These are phyloP conservation scores for Phytophthora palmivora DNA, from an alignment of 352 stramenopile species.

Conservation along the genomic window DNA sequence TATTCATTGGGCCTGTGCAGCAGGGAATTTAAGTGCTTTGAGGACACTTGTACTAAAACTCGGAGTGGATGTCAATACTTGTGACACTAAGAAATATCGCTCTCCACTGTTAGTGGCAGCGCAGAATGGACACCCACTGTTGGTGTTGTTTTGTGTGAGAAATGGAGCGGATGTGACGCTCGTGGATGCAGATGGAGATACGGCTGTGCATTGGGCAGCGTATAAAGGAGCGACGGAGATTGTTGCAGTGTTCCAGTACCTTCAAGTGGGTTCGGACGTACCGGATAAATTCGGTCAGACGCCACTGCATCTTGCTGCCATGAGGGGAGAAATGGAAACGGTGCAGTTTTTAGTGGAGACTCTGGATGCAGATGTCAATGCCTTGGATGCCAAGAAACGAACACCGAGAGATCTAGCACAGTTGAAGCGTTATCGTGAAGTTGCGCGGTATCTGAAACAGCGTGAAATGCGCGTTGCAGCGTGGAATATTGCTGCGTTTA, in stretches of 20 bases:
- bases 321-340: slow-evolving; percentile 70
- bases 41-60: slow-evolving; percentile 65
- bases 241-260: slow-evolving; percentile 84
- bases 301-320: slow-evolving; percentile 84
- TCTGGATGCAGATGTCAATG: slow-evolving; percentile 65
- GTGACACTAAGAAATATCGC: slow-evolving; percentile 72
- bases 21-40: slow-evolving; percentile 73
- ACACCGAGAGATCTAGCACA: slow-evolving; percentile 71
- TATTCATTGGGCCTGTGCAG: slow-evolving; percentile 86
- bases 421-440: slow-evolving; percentile 60
- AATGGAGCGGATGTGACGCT: slow-evolving; percentile 73
- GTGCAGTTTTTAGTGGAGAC: slow-evolving; percentile 87
- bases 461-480: slow-evolving; percentile 30
- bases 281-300: slow-evolving; percentile 81
- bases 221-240: slow-evolving; percentile 89
- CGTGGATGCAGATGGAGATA: slow-evolving; percentile 75
- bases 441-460: slow-evolving; percentile 61
- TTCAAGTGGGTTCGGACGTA: slow-evolving; percentile 67
- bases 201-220: slow-evolving; percentile 85
- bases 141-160: slow-evolving; percentile 82
- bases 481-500: slow-evolving; percentile 70
- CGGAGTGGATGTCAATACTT: slow-evolving; percentile 76
- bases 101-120: slow-evolving; percentile 80
- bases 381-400: slow-evolving; percentile 57
- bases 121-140: slow-evolving; percentile 76